These are phyloP conservation scores for Polytolypa hystricis DNA, from an alignment of 2,329 filamentous ascomycete genomes.

Conservation along the genomic window DNA sequence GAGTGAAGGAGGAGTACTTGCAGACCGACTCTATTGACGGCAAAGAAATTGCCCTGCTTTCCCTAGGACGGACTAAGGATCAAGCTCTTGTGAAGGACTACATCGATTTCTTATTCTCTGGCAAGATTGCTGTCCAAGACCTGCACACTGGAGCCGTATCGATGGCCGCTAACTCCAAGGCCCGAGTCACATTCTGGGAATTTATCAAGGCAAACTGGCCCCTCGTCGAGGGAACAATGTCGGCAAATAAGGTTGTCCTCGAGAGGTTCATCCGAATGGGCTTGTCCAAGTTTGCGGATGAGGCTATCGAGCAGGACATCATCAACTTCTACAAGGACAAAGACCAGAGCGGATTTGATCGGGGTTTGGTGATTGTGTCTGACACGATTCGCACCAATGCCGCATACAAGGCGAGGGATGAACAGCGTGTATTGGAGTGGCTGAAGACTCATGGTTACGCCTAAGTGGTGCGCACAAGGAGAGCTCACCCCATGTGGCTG, in stretches of 20 bases:
- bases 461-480: constrained; percentile 18
- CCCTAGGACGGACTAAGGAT: constrained; percentile 64
- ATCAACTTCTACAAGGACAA: constrained; percentile 73
- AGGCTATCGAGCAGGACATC: constrained; percentile 62
- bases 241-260: constrained; percentile 71
- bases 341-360: constrained; percentile 76
- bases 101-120: constrained; percentile 67
- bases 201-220: constrained; percentile 80
- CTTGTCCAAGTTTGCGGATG: constrained; percentile 66
- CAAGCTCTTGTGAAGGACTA: constrained; percentile 55
- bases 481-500: neutral
- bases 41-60: constrained; percentile 70
- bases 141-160: constrained; percentile 70
- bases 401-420: constrained; percentile 69
- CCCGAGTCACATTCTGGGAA: constrained; percentile 67
- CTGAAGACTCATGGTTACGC: constrained; percentile 52
- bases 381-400: constrained; percentile 79
- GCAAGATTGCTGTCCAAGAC: constrained; percentile 75
- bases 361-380: constrained; percentile 71
- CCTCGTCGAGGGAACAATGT: constrained; percentile 58
- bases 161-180: constrained; percentile 61
- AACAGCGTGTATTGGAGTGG: constrained; percentile 66
- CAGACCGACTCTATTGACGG: constrained; percentile 78
- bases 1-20: constrained; percentile 75
- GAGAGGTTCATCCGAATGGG: constrained; percentile 77